Conservation (phyloP, 345 rosid species). For the Eucalyptus viminalis region DNA sequence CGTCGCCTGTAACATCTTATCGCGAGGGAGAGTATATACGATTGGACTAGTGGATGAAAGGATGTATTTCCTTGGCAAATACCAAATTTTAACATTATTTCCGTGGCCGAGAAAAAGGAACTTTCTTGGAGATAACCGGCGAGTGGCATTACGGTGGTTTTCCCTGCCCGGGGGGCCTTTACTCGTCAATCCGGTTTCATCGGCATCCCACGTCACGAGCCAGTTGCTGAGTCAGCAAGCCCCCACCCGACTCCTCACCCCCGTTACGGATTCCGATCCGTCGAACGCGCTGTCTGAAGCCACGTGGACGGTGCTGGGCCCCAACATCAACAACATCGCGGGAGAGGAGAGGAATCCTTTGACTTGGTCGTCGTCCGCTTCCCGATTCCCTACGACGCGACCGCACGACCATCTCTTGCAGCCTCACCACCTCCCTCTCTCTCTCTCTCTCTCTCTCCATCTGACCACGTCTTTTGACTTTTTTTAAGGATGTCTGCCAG, state of each 20-base stretch:
- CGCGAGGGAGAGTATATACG: background rate
- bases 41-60: background rate
- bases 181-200: background rate
- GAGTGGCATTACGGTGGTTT: background rate
- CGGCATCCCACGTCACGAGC: background rate
- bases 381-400: background rate
- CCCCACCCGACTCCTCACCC: background rate
- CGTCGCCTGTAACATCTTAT: background rate
- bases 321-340: background rate
- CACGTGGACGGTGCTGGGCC: background rate
- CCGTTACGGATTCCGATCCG: background rate
- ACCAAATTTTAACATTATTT: too few relatives aligned
- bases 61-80: background rate
- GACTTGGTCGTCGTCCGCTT: background rate
- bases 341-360: background rate
- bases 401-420: background rate
- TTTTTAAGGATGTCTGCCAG: background rate
- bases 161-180: background rate
- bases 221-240: background rate
- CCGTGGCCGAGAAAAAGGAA: background rate
- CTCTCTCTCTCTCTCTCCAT: background rate
- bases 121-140: background rate
- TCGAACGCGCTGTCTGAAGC: background rate
- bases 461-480: background rate
- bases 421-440: background rate